Evolutionary conservation across 352 stramenopile species (phyloP), one percentile per base, ranked within the genome.

Genomic region (Aphanomyces cochlioides): DNA sequence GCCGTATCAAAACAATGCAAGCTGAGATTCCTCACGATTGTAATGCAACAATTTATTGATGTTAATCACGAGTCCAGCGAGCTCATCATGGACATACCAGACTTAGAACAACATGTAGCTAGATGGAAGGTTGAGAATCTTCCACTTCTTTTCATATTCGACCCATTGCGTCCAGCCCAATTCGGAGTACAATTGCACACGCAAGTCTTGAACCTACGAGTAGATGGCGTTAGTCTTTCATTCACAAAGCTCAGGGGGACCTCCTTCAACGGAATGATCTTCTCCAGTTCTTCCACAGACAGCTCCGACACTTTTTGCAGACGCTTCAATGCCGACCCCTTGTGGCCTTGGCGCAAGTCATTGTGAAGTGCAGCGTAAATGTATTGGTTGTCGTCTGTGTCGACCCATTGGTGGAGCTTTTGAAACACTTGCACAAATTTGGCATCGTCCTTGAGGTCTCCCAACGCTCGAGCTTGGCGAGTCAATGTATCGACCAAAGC

Each of bases 331-430:
- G 82, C 77, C 12, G 90, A 73, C 0, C 84, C 86, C 0, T 68
- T 67, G 6, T 78, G 70, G 7, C 75, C 68, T 36, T 82, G 76
- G 61, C 86, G 86, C 7, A 78, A 68, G 67, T 94, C 80, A 38
- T 89, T 79, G 40, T 90, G 70, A 64, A 92, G 61, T 36, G 78
- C 73, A 6, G 90, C 83, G 38, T 86, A 75, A 47, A 92, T 54
- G 53, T 81, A 86, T 69, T 79, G 75, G 34, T 77, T 50, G 57
- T 77, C 74, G 28, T 91, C 82, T 1, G 88, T 79, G 66, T 94
- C 86, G 34, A 75, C 82, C 87, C 87, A 95, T 70, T 95, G 88
- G 61, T 91, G 78, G 2, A 95, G 80, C 54, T 69, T 73, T 1
- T 73, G 57, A 59, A 82, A 89, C n/a, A 76, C 72, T 7, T 69